Percentiles rank a stretch among this genome's conserved stretches.
phyloP scores from a whole-genome alignment of 169 alveolate species.

The Cyclospora cayetanensis region DNA sequence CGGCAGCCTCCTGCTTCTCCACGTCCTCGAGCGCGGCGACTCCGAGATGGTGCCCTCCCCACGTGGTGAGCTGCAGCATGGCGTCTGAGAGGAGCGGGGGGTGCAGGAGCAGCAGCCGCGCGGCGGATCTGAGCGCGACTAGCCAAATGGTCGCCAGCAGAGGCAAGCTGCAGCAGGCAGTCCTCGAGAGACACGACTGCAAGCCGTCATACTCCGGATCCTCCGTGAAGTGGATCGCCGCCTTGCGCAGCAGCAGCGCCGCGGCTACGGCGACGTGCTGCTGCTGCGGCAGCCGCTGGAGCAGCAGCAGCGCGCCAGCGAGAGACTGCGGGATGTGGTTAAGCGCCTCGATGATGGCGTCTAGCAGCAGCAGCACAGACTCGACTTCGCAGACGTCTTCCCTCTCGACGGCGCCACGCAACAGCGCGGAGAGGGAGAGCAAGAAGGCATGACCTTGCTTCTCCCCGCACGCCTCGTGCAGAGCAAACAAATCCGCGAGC shows the following conservation, averaged over 20 bases:
- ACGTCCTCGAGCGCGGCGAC: background rate
- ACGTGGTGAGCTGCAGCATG: slow-evolving; percentile 62
- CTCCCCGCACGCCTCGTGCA: slow-evolving; percentile 60
- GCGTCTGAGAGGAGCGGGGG: slow-evolving; percentile 54
- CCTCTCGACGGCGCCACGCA: slow-evolving; percentile 21
- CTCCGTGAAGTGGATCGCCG: slow-evolving; percentile 63
- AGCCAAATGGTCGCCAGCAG: slow-evolving; percentile 42
- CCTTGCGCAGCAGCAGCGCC: slow-evolving; percentile 39
- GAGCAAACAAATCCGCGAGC: slow-evolving; percentile 10
- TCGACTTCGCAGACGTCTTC: background rate
- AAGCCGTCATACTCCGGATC: slow-evolving; percentile 42
- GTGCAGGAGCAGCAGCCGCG: slow-evolving; percentile 51
- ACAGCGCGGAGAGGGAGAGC: background rate
- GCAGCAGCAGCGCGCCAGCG: slow-evolving; percentile 52
- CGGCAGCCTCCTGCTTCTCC: background rate
- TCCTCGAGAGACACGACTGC: background rate
- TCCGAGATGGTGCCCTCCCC: slow-evolving; percentile 70
- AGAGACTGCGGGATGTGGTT: slow-evolving; percentile 57
- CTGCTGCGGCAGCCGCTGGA: slow-evolving; percentile 29
- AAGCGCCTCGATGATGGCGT: slow-evolving; percentile 36
- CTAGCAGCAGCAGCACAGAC: slow-evolving; percentile 40
- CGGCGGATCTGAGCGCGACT: background rate
- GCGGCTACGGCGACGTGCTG: slow-evolving; percentile 19
- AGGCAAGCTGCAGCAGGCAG: slow-evolving; percentile 10
- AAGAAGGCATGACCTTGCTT: slow-evolving; percentile 38